Evolutionary conservation across 176 grass and related monocot genomes (phyloP).

Genomic region (Triticum aestivum): DNA sequence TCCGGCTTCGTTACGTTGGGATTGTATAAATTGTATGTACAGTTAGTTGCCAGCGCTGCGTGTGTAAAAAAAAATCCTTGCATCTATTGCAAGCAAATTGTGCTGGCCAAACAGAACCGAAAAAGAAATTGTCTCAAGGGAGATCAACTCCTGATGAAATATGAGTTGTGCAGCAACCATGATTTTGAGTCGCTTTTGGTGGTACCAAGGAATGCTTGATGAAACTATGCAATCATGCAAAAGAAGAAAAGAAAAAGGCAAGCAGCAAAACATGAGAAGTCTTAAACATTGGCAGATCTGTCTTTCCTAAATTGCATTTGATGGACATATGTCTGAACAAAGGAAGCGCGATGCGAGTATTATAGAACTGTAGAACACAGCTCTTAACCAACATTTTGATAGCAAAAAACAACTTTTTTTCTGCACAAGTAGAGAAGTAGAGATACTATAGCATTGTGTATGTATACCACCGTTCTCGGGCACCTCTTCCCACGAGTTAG

Average conservation of each 20-base stretch:
- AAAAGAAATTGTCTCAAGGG: background rate
- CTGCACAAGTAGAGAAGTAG: background rate
- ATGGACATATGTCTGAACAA: background rate
- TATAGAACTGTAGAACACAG: background rate
- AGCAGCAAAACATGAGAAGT: too few species aligned
- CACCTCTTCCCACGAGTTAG: too few species aligned
- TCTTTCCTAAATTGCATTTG: background rate
- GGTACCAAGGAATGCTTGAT: too few species aligned
- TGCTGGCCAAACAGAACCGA: background rate
- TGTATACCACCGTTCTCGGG: background rate
- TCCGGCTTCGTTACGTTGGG: background rate
- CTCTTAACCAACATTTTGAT: background rate
- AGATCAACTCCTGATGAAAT: background rate
- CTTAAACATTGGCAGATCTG: background rate
- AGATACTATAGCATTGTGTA: background rate
- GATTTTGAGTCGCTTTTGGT: too few species aligned
- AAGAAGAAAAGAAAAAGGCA: too few species aligned
- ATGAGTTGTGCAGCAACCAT: too few species aligned
- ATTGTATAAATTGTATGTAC: slow-evolving; percentile 41
- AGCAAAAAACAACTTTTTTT: background rate
- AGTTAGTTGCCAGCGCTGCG: slow-evolving; percentile 14
- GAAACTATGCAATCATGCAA: too few species aligned
- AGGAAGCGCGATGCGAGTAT: background rate
- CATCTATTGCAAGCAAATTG: background rate
- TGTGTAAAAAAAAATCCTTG: slow-evolving; percentile 24